Base-by-base conservation (phyloP, 257 asterid genomes). In the Capsicum chinense region DNA sequence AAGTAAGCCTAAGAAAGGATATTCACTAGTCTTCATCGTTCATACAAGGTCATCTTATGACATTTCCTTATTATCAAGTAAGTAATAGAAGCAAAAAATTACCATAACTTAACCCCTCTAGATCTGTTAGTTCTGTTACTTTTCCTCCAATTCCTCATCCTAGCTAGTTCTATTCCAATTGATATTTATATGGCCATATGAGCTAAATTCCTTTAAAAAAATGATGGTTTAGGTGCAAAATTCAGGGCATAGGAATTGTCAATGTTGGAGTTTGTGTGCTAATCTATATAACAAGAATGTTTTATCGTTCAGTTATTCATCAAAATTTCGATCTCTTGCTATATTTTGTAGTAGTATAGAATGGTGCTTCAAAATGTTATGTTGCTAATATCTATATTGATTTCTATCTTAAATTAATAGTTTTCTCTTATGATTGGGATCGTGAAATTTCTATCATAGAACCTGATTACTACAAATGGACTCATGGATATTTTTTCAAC, bases 401-500 rank as follows among this genome's bases (percentile, higher is more conserved):
- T 5, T 89, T 90, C 86, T 96, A 97, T 98, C 97, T 97, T 82
- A 95, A 93, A 89, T 89, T 91, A 83, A 87, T 97, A 84, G 99
- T 98, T 81, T 97, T 97, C 84, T 97, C 99, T 58, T 97, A 97
- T 82, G 99, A 95, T 85, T 95, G 98, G 99, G 98, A 93, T 81
- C 97, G 99, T 71, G 99, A 97, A 91, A 91, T 97, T 87, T 95
- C 98, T 59, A 97, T 98, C 16, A 95, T 97, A 12, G 98, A 95
- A 84, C 98, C 98, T 81, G 99, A 93, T 42, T 97, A 95, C 86
- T 97, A 93, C 86, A 97, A 88, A 90, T 97, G 99, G 99, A 97
- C 99, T 9, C 98, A 92, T 97, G 98, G 99, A 97, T 97, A 92
- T 97, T 95, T 93, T 90, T 97, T 88, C 99, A 95, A 91, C 98